These are phyloP conservation scores for Cytospora leucostoma DNA, from an alignment of 2,329 filamentous ascomycete genomes.

Conservation along the genomic window DNA sequence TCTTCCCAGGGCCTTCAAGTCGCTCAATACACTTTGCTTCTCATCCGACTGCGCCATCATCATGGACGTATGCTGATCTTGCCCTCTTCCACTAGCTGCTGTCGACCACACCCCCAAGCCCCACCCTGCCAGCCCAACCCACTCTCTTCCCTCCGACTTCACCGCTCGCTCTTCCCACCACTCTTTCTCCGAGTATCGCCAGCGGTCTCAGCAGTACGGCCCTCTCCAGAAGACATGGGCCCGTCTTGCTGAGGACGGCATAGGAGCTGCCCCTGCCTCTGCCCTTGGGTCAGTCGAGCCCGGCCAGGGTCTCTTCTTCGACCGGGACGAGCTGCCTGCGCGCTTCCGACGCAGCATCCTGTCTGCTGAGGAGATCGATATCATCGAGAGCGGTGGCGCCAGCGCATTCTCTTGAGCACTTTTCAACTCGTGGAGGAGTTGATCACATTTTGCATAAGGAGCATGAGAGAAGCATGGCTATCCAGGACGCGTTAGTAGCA, in stretches of 20 bases:
- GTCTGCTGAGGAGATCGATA: constrained; percentile 85
- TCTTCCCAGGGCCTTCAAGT: neutral
- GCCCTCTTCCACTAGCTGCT: constrained; percentile 50
- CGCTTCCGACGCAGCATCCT: constrained; percentile 79
- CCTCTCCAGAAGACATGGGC: constrained; percentile 62
- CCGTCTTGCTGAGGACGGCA: constrained; percentile 38
- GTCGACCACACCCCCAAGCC: constrained; percentile 73
- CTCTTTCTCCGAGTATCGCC: constrained; percentile 75
- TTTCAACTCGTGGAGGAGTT: neutral
- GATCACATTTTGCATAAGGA: neutral
- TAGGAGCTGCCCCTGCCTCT: constrained; percentile 66
- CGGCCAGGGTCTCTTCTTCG: constrained; percentile 76
- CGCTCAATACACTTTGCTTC: neutral
- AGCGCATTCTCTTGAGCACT: constrained; percentile 49
- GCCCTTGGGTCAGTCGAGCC: constrained; percentile 73
- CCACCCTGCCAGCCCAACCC: constrained; percentile 70
- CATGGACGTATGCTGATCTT: neutral
- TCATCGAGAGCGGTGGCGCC: constrained; percentile 90
- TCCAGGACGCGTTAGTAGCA: neutral
- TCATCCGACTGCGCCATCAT: neutral
- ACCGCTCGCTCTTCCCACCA: constrained; percentile 50
- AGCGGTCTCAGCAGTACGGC: constrained; percentile 76
- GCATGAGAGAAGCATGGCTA: neutral
- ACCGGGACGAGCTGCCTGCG: constrained; percentile 81
- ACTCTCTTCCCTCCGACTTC: constrained; percentile 61